Evolutionary conservation across 2,329 filamentous ascomycete species (phyloP).

Genomic region (Iodosphaeria phyllophila): DNA sequence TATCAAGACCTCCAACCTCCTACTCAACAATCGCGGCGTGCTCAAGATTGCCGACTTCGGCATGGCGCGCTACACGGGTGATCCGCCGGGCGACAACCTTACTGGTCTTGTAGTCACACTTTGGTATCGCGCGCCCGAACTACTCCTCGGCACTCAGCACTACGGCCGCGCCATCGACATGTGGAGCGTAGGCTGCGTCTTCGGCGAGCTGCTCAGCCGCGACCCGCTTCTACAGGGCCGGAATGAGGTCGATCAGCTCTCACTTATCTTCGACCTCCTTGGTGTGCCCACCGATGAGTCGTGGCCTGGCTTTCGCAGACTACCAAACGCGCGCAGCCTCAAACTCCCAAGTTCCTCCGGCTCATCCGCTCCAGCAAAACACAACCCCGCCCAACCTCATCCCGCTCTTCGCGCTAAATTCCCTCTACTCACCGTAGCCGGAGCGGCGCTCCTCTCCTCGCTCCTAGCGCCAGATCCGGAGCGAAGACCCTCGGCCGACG

Average conservation of each 20-base stretch:
- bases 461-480: slow-evolving; percentile 62
- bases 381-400: slow-evolving; percentile 18
- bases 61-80: slow-evolving; percentile 80
- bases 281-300: slow-evolving; percentile 65
- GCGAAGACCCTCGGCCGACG: slow-evolving; percentile 47
- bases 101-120: slow-evolving; percentile 91
- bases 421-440: slow-evolving; percentile 61
- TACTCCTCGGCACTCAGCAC: slow-evolving; percentile 59
- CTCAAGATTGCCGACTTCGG: slow-evolving; percentile 97
- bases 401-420: slow-evolving; percentile 55
- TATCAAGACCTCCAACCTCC: slow-evolving; percentile 81
- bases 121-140: slow-evolving; percentile 88
- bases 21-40: slow-evolving; percentile 86
- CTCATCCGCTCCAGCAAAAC: slow-evolving; percentile 16
- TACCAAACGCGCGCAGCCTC: slow-evolving; percentile 72
- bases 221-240: slow-evolving; percentile 71
- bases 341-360: slow-evolving; percentile 34
- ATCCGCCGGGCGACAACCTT: slow-evolving; percentile 53
- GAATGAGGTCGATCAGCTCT: slow-evolving; percentile 83
- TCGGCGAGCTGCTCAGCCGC: slow-evolving; percentile 73
- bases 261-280: slow-evolving; percentile 75
- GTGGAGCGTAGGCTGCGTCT: slow-evolving; percentile 94
- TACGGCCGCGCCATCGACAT: slow-evolving; percentile 74
- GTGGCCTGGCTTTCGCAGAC: slow-evolving; percentile 74
- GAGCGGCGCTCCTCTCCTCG: slow-evolving; percentile 46